A percentile compares a stretch with the other conserved stretches of the same genome.
Conservation (phyloP, 2,329 filamentous ascomycete species). For the Curvularia eragrostidis region DNA sequence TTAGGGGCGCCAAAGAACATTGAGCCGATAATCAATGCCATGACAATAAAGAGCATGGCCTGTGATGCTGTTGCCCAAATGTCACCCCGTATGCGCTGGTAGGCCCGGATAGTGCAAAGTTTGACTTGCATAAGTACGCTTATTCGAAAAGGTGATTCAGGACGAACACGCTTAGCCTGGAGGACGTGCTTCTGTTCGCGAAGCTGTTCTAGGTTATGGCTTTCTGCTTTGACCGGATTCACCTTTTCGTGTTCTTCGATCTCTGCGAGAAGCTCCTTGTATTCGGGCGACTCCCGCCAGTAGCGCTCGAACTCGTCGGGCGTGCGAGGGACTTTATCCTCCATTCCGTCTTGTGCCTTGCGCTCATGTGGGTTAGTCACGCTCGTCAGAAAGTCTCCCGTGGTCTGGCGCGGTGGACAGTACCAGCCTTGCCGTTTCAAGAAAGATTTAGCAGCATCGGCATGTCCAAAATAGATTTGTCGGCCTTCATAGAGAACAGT, state of each 20-base stretch:
- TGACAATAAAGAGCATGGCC: slow-evolving; percentile 58
- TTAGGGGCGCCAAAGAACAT: slow-evolving; percentile 63
- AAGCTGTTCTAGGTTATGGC: slow-evolving; percentile 43
- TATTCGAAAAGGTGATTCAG: slow-evolving; percentile 64
- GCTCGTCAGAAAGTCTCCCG: slow-evolving; percentile 77
- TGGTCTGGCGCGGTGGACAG: slow-evolving; percentile 71
- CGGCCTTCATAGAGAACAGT: slow-evolving; percentile 77
- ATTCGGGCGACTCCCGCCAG: slow-evolving; percentile 61
- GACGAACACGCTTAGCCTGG: slow-evolving; percentile 58
- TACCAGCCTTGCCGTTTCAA: slow-evolving; percentile 74
- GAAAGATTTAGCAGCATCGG: slow-evolving; percentile 64
- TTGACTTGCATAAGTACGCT: slow-evolving; percentile 57
- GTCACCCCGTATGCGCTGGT: slow-evolving; percentile 46
- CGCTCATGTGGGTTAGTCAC: slow-evolving; percentile 63
- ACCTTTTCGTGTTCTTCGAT: slow-evolving; percentile 60
- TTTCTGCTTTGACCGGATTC: slow-evolving; percentile 53
- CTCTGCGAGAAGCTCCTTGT: slow-evolving; percentile 52
- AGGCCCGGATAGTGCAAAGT: slow-evolving; percentile 40
- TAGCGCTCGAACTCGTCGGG: slow-evolving; percentile 57
- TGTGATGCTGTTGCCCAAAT: slow-evolving; percentile 41
- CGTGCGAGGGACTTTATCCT: slow-evolving; percentile 55
- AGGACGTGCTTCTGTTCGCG: slow-evolving; percentile 57
- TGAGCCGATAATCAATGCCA: slow-evolving; percentile 67
- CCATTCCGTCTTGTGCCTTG: slow-evolving; percentile 50
- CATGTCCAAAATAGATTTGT: slow-evolving; percentile 77